Base-by-base conservation (phyloP, 192 early-diverging fungal species). In the Coemansia guatemalensis region DNA sequence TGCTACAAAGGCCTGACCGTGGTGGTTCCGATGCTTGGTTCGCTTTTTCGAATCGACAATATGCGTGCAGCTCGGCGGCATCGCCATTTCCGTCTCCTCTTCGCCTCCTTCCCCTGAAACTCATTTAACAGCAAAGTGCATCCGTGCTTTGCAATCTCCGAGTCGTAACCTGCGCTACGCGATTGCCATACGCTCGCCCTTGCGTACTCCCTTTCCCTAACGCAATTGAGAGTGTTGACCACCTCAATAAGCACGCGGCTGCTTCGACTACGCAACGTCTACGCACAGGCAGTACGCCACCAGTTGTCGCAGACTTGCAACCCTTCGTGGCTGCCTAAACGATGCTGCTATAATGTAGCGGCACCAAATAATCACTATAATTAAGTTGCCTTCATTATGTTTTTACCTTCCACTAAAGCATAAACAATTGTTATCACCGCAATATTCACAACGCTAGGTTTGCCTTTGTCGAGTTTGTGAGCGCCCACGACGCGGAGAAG, bases 381-480 rank as follows among this genome's bases (percentile, higher is more conserved):
- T 44, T 17, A 12, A 44, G 35, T 39, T 39, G 35, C 6, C 49
- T 25, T 11, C 51, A 27, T 17, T 27, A 12, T 53, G 12, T 6
- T 26, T 29, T 18, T 23, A 3, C 12, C 22, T 29, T 18, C 25
- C 23, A 27, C 52, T 33, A 23, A 23, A 56, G 25, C 27, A 26
- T 55, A 55, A 29, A 55, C 27, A 27, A 17, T 11, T 23, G 1
- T 8, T 22, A 23, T 3, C 4, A 44, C 39, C 33, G 11, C 11
- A 6, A 1, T 50, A 5, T 20, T 1, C 12, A 23, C 48, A 21
- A 25, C 1, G 2, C 35, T 69, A 94, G 92, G 48, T 96, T 91
- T 84, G 95, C 96, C 14, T 98, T 96, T 87, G 89, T 96, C 48
- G 96, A 98, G 84, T 96, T 89, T 75, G 93, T 95, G 67, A 91